phyloP scores from a whole-genome alignment of 2,329 filamentous ascomycete genomes.

The Septoria linicola region DNA sequence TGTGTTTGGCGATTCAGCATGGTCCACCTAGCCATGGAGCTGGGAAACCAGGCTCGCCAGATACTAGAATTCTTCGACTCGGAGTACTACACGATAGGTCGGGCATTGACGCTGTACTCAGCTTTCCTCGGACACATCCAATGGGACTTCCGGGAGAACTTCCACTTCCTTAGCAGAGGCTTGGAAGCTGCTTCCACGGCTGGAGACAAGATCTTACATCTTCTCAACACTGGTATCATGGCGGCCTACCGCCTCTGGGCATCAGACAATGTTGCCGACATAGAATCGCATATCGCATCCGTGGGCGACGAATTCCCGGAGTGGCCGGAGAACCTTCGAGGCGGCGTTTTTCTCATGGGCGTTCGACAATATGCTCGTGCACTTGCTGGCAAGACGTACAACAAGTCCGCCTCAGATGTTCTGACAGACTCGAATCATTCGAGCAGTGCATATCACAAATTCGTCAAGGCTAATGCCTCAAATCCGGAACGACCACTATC shows the following conservation, averaged over 20 bases:
- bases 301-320: conserved; percentile 71
- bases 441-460: conserved; percentile 54
- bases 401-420: conserved; percentile 53
- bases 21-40: conserved; percentile 64
- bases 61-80: conserved; percentile 64
- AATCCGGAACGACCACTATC: conserved; percentile 65
- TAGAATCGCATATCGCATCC: conserved; percentile 69
- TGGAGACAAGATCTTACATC: conserved; percentile 69
- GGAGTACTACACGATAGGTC: conserved; percentile 62
- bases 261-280: conserved; percentile 66
- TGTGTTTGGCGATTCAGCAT: conserved; percentile 69
- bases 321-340: conserved; percentile 69
- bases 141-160: conserved; percentile 58
- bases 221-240: conserved; percentile 68
- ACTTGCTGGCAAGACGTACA: conserved; percentile 70
- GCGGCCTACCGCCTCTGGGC: conserved; percentile 68
- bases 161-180: conserved; percentile 62
- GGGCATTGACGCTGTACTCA: conserved; percentile 67
- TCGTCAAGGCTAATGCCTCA: conserved; percentile 48
- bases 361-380: conserved; percentile 67
- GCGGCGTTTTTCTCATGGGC: conserved; percentile 67
- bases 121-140: conserved; percentile 70
- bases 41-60: conserved; percentile 62
- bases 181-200: conserved; percentile 65
- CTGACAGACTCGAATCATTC: conserved; percentile 69